Evolutionary conservation across 148 eudicot genomes (phyloP), one percentile per base, ranked within the genome.

Genomic region (Diospyros kaki): DNA sequence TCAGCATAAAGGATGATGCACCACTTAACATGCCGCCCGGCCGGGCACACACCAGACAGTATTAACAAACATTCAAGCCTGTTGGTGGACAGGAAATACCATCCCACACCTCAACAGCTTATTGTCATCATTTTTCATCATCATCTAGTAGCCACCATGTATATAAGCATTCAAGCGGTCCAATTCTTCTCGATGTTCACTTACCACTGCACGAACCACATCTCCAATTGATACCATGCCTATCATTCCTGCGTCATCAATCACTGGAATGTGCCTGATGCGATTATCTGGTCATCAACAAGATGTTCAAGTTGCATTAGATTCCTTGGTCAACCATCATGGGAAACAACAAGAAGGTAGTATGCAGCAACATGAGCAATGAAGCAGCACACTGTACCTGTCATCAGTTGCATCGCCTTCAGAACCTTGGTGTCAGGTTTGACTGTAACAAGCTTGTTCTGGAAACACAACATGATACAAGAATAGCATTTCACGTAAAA

Each of bases 191-290:
- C 99, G 87, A 56, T 95, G 97, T 85, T 95, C 97, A 54, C 79
- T 83, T 66, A 95, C 96, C 68, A 95, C 97, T n/a, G 99, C 99
- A 78, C 99, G 93, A 72, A 95, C 99, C 76, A 95, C 99, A 17
- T 95, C 99, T 81, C 99, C 99, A 71, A 95, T 95, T n/a, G 99
- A 95, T 82, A 95, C 96, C 99, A 95, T 95, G 13, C 97, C 99
- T 39, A 81, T 78, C 99, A 95, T 95, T 50, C 83, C 93, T 52
- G 74, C 78, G 51, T 76, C 90, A 52, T 83, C 69, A 11, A 95
- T 80, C 80, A 95, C 97, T 1, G 99, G 99, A 50, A 95, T 95
- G 93, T 95, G 99, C 81, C 99, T 84, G 80, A 95, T 95, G 14
- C 99, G 96, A 46, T 92, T 95, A 81, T 95, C 99, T 95, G 91